A percentile compares a stretch with the other conserved stretches of the same genome.
Evolutionary conservation across 2,329 filamentous ascomycete species (phyloP).

Genomic region (Magnaporthiopsis incrustans): DNA sequence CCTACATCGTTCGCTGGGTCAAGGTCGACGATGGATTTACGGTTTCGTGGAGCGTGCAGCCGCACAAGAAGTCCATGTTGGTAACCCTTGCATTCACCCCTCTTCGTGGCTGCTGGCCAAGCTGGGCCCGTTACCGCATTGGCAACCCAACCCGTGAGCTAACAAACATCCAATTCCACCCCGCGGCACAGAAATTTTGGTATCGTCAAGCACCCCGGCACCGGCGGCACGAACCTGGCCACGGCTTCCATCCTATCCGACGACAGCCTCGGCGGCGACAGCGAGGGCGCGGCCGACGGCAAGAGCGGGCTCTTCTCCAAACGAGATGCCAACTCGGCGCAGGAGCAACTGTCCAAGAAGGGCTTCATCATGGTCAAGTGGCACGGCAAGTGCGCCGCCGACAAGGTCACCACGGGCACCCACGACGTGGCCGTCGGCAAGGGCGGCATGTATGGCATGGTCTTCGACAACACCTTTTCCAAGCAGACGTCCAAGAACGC

Average conservation of each 20-base stretch:
- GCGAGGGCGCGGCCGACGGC: constrained; percentile 24
- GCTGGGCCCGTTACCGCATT: background rate
- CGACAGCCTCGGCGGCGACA: constrained; percentile 23
- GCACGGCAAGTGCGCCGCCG: constrained; percentile 92
- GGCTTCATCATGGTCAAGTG: constrained; percentile 68
- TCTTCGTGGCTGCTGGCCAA: background rate
- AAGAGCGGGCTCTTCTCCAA: constrained; percentile 42
- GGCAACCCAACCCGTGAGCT: constrained; percentile 8
- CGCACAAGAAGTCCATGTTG: constrained; percentile 93
- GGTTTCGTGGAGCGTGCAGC: constrained; percentile 95
- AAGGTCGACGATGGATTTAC: constrained; percentile 84
- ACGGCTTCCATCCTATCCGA: constrained; percentile 29
- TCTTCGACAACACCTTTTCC: constrained; percentile 98
- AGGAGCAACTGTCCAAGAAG: constrained; percentile 57
- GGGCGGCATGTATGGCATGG: constrained; percentile 89
- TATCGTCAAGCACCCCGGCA: constrained; percentile 92
- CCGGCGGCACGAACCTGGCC: constrained; percentile 44
- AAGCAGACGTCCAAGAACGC: constrained; percentile 92
- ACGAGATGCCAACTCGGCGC: constrained; percentile 52
- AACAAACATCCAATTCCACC: background rate
- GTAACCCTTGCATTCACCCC: constrained; percentile 14
- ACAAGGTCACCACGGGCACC: constrained; percentile 87
- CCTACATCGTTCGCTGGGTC: constrained; percentile 96
- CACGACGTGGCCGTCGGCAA: constrained; percentile 69
- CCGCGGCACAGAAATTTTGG: constrained; percentile 66